These are phyloP conservation scores for Pulveroboletus sp. DNA, from an alignment of 768 basidiomycete genomes.

Conservation along the genomic window DNA sequence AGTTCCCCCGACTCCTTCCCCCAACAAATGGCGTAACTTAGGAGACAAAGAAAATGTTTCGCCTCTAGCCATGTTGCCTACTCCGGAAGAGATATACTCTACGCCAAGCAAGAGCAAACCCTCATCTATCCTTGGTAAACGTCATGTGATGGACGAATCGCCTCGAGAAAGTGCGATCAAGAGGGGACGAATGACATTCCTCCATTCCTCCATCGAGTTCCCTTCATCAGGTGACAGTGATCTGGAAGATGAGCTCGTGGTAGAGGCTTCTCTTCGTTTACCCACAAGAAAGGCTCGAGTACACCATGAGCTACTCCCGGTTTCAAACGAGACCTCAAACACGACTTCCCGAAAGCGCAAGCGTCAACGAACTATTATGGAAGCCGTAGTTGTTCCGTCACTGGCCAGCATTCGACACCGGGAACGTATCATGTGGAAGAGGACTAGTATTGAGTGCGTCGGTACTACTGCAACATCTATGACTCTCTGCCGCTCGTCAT, in stretches of 20 bases:
- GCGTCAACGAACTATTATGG: constrained; percentile 47
- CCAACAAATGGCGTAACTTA: constrained; percentile 35
- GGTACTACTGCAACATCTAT: constrained; percentile 3
- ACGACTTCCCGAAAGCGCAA: constrained; percentile 32
- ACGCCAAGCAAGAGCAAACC: constrained; percentile 27
- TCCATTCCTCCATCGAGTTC: constrained; percentile 30
- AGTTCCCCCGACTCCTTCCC: constrained; percentile 24
- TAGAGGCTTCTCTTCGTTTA: constrained; percentile 21
- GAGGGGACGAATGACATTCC: constrained; percentile 27
- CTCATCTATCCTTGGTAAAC: constrained; percentile 39
- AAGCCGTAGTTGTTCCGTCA: constrained; percentile 47
- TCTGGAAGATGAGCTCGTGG: constrained; percentile 29
- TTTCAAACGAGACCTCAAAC: constrained; percentile 3
- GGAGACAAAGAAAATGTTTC: constrained; percentile 61
- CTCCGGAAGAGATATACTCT: constrained; percentile 43
- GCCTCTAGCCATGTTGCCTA: constrained; percentile 35
- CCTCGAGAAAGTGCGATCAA: constrained; percentile 24
- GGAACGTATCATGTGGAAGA: constrained; percentile 16
- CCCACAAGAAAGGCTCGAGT: constrained; percentile 14
- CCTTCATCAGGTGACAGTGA: constrained; percentile 22
- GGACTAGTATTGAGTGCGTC: constrained; percentile 14
- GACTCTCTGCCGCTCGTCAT: constrained; percentile 25
- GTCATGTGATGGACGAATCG: constrained; percentile 37
- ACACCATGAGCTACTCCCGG: background rate
- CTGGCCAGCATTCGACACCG: constrained; percentile 26